These are phyloP conservation scores for Pyrenophora teres DNA, from an alignment of 2,329 filamentous ascomycete species.

Conservation along the genomic window DNA sequence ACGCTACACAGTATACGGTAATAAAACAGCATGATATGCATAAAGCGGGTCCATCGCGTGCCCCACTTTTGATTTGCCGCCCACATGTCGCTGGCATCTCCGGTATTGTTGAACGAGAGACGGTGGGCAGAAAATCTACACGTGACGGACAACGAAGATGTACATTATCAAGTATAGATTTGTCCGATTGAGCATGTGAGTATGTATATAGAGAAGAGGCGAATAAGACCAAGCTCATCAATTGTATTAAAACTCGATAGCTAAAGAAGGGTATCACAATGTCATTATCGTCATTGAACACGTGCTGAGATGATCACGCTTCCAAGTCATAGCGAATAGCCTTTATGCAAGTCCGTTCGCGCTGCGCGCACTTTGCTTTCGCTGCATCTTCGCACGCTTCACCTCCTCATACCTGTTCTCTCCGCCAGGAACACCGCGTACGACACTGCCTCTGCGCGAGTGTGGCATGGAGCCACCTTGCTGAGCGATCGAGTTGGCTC, in stretches of 20 bases:
- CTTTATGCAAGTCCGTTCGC: background rate
- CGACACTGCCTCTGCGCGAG: slow-evolving; percentile 37
- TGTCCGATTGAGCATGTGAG: too few species aligned
- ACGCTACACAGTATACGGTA: slow-evolving; percentile 4
- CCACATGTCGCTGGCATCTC: background rate
- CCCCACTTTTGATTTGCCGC: background rate
- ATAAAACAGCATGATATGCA: slow-evolving; percentile 3
- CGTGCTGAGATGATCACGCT: too few species aligned
- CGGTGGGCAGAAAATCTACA: too few species aligned
- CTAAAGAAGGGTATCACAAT: too few species aligned
- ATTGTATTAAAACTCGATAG: too few species aligned
- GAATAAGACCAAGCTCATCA: too few species aligned
- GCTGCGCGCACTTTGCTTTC: slow-evolving; percentile 12
- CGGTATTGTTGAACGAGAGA: background rate
- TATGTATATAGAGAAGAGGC: slow-evolving; percentile 16
- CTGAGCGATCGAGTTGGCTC: slow-evolving; percentile 33
- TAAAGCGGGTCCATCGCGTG: background rate
- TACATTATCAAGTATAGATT: too few species aligned
- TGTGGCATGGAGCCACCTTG: slow-evolving; percentile 24
- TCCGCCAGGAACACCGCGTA: slow-evolving; percentile 24
- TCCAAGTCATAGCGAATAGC: background rate
- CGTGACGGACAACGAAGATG: too few species aligned
- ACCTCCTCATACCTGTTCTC: slow-evolving; percentile 18
- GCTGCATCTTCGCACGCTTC: slow-evolving; percentile 9
- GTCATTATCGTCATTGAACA: too few species aligned